Evolutionary conservation across 129 eudicot species (phyloP).

Genomic region (Erigeron canadensis): DNA sequence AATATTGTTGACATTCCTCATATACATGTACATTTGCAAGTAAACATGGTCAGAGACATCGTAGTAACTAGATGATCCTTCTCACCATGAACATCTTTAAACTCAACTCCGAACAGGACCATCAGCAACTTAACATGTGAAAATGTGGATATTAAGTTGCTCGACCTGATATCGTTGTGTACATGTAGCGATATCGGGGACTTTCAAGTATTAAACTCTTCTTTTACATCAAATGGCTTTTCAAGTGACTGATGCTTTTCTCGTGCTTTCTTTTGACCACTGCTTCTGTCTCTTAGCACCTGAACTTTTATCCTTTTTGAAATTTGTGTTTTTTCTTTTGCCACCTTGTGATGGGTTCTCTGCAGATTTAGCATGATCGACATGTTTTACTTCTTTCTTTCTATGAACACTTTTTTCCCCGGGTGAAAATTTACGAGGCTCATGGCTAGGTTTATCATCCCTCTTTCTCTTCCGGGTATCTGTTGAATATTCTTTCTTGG

Average conservation of each 20-base stretch:
- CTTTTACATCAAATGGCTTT: not conserved
- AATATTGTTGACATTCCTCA: not conserved
- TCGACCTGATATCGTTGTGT: not conserved
- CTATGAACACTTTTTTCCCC: conserved; percentile 17
- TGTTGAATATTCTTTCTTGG: conserved; percentile 36
- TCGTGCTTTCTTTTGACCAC: conserved; percentile 27
- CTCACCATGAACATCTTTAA: not conserved
- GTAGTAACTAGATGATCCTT: not conserved
- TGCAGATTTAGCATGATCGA: conserved; percentile 8
- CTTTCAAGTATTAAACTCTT: not conserved
- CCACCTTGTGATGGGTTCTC: conserved; percentile 17
- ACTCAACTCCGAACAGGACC: not conserved
- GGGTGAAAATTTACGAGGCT: conserved; percentile 28
- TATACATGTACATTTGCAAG: not conserved
- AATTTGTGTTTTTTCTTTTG: conserved; percentile 30
- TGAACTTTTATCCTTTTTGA: conserved; percentile 12
- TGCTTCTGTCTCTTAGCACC: conserved; percentile 34
- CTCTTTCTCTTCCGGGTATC: conserved; percentile 38
- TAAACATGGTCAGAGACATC: not conserved
- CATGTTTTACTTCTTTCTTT: conserved; percentile 26
- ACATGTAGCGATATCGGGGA: not conserved
- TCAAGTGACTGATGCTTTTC: conserved; percentile 17
- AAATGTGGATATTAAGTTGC: not conserved
- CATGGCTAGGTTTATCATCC: conserved; percentile 32
- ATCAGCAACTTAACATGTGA: not conserved